Conservation (phyloP, 495 filamentous ascomycete species). For the Lepidopterella palustris region DNA sequence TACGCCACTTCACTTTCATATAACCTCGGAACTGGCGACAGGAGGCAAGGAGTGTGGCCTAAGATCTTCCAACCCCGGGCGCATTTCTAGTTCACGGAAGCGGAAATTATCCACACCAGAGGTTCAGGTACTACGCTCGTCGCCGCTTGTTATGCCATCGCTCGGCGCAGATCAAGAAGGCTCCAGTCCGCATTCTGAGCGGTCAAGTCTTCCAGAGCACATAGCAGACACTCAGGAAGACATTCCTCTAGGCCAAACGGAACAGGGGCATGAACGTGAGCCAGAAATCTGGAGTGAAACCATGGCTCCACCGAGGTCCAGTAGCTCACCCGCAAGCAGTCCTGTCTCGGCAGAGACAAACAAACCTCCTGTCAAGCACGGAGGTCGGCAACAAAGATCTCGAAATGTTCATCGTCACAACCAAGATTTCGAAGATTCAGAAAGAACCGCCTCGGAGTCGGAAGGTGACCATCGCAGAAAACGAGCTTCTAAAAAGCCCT, state of each 20-base stretch:
- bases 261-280: slow-evolving; percentile 2
- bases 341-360: background rate
- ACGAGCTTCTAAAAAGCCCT: slow-evolving; percentile 8
- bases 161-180: slow-evolving; percentile 10
- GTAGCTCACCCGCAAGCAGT: slow-evolving; percentile 29
- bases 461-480: slow-evolving; percentile 2
- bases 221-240: slow-evolving; percentile 18
- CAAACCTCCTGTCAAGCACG: background rate
- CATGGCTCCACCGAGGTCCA: slow-evolving; percentile 49
- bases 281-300: slow-evolving; percentile 43
- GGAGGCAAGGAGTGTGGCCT: background rate
- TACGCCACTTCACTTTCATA: slow-evolving; percentile 50
- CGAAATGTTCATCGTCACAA: background rate
- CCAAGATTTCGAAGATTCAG: background rate
- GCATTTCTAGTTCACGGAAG: slow-evolving; percentile 34
- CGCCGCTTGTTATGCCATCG: slow-evolving; percentile 24
- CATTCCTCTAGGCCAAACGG: slow-evolving; percentile 16
- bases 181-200: slow-evolving; percentile 10
- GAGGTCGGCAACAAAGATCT: background rate
- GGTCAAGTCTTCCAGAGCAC: slow-evolving; percentile 22
- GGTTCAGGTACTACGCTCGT: slow-evolving; percentile 32
- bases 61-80: slow-evolving; percentile 2
- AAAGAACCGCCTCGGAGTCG: slow-evolving; percentile 4
- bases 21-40: slow-evolving; percentile 19
- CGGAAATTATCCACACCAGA: slow-evolving; percentile 33